phyloP scores from a whole-genome alignment of 768 basidiomycete genomes.

The Tulasnella sp. region DNA sequence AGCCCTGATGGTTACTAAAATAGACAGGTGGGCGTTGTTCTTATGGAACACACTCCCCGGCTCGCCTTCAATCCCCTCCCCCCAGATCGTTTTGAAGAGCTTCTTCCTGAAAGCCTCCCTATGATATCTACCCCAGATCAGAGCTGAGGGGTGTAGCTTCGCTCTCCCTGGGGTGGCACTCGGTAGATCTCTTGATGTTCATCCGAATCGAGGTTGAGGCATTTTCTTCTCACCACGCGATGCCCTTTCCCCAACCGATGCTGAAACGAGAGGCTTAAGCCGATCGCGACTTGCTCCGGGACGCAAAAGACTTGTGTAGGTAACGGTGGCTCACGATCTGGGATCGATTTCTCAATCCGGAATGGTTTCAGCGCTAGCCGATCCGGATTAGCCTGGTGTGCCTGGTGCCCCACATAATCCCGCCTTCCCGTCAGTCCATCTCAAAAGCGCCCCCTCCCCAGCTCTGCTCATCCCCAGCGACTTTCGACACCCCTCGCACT shows the following conservation, averaged over 20 bases:
- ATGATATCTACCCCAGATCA: neutral
- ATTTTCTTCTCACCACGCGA: neutral
- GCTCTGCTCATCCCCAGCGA: neutral
- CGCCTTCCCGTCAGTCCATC: neutral
- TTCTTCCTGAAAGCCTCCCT: neutral
- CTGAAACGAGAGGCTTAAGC: neutral
- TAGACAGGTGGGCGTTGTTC: neutral
- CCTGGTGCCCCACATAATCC: neutral
- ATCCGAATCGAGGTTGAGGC: neutral
- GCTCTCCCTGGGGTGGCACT: neutral
- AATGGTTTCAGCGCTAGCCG: neutral
- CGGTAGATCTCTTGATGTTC: conserved; percentile 1
- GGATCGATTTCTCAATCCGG: neutral
- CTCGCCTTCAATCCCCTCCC: neutral
- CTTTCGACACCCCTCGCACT: neutral
- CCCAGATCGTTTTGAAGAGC: neutral
- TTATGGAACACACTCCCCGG: neutral
- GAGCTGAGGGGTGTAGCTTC: neutral
- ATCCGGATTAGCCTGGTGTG: neutral
- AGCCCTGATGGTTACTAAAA: neutral
- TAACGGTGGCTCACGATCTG: neutral
- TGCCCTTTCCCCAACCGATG: neutral
- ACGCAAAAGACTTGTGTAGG: neutral
- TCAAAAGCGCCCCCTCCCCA: neutral
- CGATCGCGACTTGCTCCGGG: neutral